Base-by-base conservation (phyloP, 2,329 filamentous ascomycete species). In the Diaporthe eres region DNA sequence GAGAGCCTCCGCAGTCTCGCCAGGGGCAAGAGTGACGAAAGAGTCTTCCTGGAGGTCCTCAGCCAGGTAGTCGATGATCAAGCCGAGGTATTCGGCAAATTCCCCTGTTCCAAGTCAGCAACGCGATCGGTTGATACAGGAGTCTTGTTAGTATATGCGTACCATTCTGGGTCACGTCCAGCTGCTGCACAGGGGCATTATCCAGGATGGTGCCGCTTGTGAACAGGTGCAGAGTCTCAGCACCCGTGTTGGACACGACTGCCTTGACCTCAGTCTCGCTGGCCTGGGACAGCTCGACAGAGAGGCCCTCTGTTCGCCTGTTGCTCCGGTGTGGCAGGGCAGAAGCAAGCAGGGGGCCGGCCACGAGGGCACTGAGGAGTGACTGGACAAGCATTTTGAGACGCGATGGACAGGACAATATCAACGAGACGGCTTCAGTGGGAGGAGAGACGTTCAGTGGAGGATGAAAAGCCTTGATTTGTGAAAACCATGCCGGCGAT, bases 191-290 rank as follows among this genome's bases (percentile, higher is more conserved):
- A 1, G 71, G 71, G 22, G 57, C 71, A 37, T 53, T 65, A 47
- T 73, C 71, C 10, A 73, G 58, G 53, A 73, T 73, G 4, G 71
- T 73, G 58, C 71, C 71, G 42, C 49, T 53, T n/a, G 60, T 73
- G 44, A 73, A 73, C 25, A 73, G 37, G 10, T 51, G 71, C 71
- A 73, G 31, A 53, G 58, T 12, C 57, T 73, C 47, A 17, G 71
- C 28, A 19, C 71, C 71, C 6, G 71, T 65, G 55, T 73, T 73
- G 10, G 71, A 73, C 19, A 73, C 71, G 5, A 51, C 9, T 19
- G 71, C 71, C 15, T 53, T 73, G 13, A 73, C 57, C 34, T 73
- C 58, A 9, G 71, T 73, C 44, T 60, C 55, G 25, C 71, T 65
- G 22, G 58, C 71, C 19, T 73, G 71, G 2, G 57, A 73, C 6